A percentile compares a stretch with the other conserved stretches of the same genome.
These are phyloP conservation scores for Amphicarpaea edgeworthii DNA, from an alignment of 306 rosid species.

Conservation along the genomic window DNA sequence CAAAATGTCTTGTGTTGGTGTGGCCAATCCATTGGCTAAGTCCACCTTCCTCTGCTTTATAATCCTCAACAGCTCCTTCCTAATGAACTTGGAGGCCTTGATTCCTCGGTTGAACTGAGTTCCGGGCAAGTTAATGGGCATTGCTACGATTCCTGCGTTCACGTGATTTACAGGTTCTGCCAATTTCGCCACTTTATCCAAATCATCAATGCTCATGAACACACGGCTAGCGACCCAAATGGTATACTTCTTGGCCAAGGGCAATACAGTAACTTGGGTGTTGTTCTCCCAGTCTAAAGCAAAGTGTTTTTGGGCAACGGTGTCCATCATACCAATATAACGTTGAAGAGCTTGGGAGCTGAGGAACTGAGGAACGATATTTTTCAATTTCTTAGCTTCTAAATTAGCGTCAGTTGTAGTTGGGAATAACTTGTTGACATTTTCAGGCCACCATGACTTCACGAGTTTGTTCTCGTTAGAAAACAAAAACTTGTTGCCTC, in stretches of 20 bases:
- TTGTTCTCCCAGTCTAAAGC: constrained; percentile 59
- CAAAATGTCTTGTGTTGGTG: constrained; percentile 62
- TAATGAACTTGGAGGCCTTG: constrained; percentile 57
- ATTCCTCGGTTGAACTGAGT: constrained; percentile 59
- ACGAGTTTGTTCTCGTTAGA: constrained; percentile 78
- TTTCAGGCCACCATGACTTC: constrained; percentile 57
- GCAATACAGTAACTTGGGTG: constrained; percentile 46
- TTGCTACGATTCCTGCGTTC: constrained; percentile 59
- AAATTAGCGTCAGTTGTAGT: not conserved
- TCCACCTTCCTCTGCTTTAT: constrained; percentile 66
- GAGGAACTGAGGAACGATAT: too few relatives aligned
- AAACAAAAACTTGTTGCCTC: constrained; percentile 72
- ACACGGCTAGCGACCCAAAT: constrained; percentile 64
- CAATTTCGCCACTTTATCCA: constrained; percentile 28
- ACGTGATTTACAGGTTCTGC: constrained; percentile 50
- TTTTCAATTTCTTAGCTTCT: too few relatives aligned
- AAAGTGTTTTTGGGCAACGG: constrained; percentile 60
- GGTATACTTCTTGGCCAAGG: constrained; percentile 64
- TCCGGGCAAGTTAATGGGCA: constrained; percentile 74
- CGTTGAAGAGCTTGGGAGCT: constrained; percentile 57
- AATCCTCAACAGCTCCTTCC: constrained; percentile 36
- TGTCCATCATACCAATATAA: constrained; percentile 61
- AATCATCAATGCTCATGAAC: constrained; percentile 62
- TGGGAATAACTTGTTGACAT: constrained; percentile 21
- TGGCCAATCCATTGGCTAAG: constrained; percentile 62